Conservation (phyloP, 2,329 filamentous ascomycete species). For the Simplicillium sp. region DNA sequence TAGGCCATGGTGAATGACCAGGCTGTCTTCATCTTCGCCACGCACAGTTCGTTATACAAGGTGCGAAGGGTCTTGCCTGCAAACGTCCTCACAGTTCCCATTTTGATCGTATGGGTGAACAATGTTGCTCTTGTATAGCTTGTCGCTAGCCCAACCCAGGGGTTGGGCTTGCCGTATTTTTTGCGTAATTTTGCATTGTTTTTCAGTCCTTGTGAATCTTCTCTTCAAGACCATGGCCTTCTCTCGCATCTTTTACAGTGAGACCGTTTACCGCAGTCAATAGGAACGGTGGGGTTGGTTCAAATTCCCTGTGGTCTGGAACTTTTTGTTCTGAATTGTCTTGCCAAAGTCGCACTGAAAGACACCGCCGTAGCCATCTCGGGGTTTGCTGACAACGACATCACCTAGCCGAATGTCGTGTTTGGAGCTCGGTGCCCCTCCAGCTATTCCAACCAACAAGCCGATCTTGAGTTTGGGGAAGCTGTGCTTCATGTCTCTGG, state of each 20-base stretch:
- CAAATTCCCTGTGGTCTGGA: neutral
- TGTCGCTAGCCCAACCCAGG: conserved; percentile 5
- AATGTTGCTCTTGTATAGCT: conserved; percentile 4
- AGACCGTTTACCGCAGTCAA: conserved; percentile 7
- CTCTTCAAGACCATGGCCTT: conserved; percentile 9
- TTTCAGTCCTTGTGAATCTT: neutral
- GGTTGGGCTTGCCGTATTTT: conserved; percentile 7
- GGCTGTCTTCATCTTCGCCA: conserved; percentile 1
- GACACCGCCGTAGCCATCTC: neutral
- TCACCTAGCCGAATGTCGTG: conserved; percentile 7
- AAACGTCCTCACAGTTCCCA: neutral
- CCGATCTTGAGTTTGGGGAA: conserved; percentile 15
- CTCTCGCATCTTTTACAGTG: conserved; percentile 2
- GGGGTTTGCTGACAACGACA: conserved; percentile 4
- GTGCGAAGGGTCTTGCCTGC: neutral
- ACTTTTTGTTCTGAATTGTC: neutral
- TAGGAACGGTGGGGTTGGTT: neutral
- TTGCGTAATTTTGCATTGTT: neutral
- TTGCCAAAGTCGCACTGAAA: conserved; percentile 6
- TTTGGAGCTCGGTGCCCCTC: conserved; percentile 3
- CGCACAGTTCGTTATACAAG: neutral
- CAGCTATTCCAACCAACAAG: conserved; percentile 8
- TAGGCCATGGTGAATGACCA: conserved; percentile 9
- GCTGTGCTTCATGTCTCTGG: conserved; percentile 16
- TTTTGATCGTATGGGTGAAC: conserved; percentile 2